A percentile compares a stretch with the other conserved stretches of the same genome.
Evolutionary conservation across 495 filamentous ascomycete genomes (phyloP).

Genomic region (Hypoxylon crocopeplum): DNA sequence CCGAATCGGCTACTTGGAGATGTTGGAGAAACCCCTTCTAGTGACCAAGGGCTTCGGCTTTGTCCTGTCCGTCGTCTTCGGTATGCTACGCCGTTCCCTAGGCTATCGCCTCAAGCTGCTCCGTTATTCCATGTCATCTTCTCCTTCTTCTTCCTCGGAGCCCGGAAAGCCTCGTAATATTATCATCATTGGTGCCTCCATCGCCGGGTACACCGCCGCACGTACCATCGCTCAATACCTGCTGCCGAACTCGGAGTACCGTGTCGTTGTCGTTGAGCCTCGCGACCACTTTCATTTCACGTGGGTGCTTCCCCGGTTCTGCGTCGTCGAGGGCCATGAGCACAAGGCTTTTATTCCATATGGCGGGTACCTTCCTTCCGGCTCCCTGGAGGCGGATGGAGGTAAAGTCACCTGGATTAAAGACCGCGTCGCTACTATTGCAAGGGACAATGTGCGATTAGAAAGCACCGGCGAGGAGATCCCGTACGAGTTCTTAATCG

Average conservation of each 20-base stretch:
- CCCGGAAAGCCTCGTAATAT: slow-evolving; percentile 48
- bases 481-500: slow-evolving; percentile 63
- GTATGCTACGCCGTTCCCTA: slow-evolving; percentile 29
- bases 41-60: slow-evolving; percentile 25
- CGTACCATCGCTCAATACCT: slow-evolving; percentile 54
- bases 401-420: slow-evolving; percentile 45
- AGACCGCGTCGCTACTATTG: slow-evolving; percentile 41
- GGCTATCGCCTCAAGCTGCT: slow-evolving; percentile 31
- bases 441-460: slow-evolving; percentile 34
- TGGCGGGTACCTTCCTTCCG: slow-evolving; percentile 37
- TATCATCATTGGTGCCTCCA: slow-evolving; percentile 63
- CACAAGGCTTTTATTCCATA: slow-evolving; percentile 60
- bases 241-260: slow-evolving; percentile 52
- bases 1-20: not conserved
- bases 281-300: slow-evolving; percentile 66
- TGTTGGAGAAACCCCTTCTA: slow-evolving; percentile 36
- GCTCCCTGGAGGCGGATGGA: slow-evolving; percentile 26
- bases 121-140: slow-evolving; percentile 16
- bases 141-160: slow-evolving; percentile 26
- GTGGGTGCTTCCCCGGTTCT: slow-evolving; percentile 61
- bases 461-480: slow-evolving; percentile 44
- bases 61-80: slow-evolving; percentile 17
- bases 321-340: slow-evolving; percentile 50
- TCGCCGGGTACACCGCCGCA: slow-evolving; percentile 57
- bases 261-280: slow-evolving; percentile 62